A percentile compares a stretch with the other conserved stretches of the same genome.
Evolutionary conservation across 768 basidiomycete genomes (phyloP).

Genomic region (Hericium rajendrae): DNA sequence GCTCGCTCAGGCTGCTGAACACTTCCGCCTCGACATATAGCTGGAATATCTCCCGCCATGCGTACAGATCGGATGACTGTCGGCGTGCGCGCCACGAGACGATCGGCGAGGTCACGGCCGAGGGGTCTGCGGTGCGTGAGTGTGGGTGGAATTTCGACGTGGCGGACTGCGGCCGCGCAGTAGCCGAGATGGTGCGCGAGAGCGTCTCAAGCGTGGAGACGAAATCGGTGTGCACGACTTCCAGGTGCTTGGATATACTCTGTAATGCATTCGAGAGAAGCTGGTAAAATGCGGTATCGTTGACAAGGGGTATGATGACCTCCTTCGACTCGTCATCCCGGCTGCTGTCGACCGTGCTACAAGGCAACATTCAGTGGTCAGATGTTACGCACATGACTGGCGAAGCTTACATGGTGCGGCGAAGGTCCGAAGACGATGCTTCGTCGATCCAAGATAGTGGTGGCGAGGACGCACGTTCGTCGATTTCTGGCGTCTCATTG

Average conservation of each 20-base stretch:
- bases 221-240: constrained; percentile 42
- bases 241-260: constrained; percentile 43
- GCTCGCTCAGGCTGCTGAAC: constrained; percentile 66
- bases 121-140: constrained; percentile 19
- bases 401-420: background rate
- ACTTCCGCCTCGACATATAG: constrained; percentile 80
- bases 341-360: background rate
- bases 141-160: constrained; percentile 26
- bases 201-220: constrained; percentile 36
- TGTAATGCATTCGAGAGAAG: constrained; percentile 55
- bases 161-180: constrained; percentile 24
- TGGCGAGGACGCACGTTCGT: constrained; percentile 1
- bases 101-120: constrained; percentile 12
- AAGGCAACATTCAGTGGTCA: background rate
- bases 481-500: background rate
- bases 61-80: constrained; percentile 56
- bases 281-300: constrained; percentile 74
- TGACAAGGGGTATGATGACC: constrained; percentile 68
- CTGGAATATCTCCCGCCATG: constrained; percentile 86
- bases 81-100: background rate
- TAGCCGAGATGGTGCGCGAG: constrained; percentile 27
- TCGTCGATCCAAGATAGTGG: background rate
- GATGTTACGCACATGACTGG: background rate
- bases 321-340: constrained; percentile 24
- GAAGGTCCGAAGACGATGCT: background rate